Percentiles rank a stretch among this genome's conserved stretches.
Conservation (phyloP, 2,329 filamentous ascomycete species). For the Ophiosphaerella narmari region DNA sequence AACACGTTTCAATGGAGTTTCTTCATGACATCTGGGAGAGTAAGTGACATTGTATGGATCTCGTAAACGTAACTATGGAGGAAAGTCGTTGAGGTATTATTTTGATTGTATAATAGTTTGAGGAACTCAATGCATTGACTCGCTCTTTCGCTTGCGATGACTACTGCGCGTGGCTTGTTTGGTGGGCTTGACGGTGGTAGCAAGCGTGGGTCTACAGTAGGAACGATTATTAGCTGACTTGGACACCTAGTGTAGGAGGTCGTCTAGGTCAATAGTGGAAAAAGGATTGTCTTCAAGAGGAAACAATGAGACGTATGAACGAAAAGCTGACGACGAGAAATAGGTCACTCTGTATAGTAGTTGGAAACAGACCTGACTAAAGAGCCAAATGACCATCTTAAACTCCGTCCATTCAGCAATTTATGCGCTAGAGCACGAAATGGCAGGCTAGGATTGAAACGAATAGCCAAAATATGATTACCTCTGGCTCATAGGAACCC, state of each 20-base stretch:
- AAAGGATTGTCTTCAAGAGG: neutral
- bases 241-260: neutral
- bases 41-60: too few species aligned
- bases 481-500: neutral
- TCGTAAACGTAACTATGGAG: neutral
- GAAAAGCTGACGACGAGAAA: too few species aligned
- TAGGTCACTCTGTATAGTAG: too few species aligned
- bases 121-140: slow-evolving; percentile 1
- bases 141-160: slow-evolving; percentile 6
- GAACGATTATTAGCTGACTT: neutral
- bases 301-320: too few species aligned
- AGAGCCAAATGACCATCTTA: too few species aligned
- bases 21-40: too few species aligned
- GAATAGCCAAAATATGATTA: too few species aligned
- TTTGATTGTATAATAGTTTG: too few species aligned
- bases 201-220: neutral
- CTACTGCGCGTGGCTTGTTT: neutral
- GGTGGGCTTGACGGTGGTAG: neutral
- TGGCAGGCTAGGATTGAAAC: neutral
- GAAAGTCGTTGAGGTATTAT: neutral
- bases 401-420: too few species aligned
- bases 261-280: neutral
- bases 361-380: too few species aligned
- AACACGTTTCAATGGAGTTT: too few species aligned
- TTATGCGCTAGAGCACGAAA: too few species aligned